phyloP scores from a whole-genome alignment of 257 asterid species.

The Petunia axillaris region DNA sequence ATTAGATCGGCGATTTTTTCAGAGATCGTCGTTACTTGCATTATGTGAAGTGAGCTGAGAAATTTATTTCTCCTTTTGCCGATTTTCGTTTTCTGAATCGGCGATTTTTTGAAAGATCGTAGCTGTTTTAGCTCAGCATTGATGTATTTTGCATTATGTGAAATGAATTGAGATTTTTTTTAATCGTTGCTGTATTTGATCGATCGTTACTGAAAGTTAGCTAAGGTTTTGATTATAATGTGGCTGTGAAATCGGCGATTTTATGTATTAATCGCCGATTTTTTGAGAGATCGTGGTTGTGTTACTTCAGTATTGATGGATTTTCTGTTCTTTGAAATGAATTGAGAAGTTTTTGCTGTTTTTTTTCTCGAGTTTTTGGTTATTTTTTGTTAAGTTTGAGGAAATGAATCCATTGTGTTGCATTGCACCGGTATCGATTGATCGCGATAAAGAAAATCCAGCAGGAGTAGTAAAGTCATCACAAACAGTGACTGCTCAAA shows the following conservation, averaged over 20 bases:
- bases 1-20: slow-evolving; percentile 26
- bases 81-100: background rate
- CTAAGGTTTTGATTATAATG: background rate
- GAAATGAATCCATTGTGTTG: slow-evolving; percentile 98
- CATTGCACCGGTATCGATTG: slow-evolving; percentile 98
- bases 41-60: slow-evolving; percentile 19
- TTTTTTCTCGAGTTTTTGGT: background rate
- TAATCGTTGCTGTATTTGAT: no score
- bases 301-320: slow-evolving; percentile 29
- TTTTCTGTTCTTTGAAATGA: slow-evolving; percentile 1
- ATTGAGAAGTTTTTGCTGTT: background rate
- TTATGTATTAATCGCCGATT: background rate
- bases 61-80: background rate
- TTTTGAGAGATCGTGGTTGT: slow-evolving; percentile 27
- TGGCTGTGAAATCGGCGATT: background rate
- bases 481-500: slow-evolving; percentile 45
- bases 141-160: background rate
- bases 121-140: slow-evolving; percentile 31
- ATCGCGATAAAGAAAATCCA: slow-evolving; percentile 68
- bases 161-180: slow-evolving; percentile 10
- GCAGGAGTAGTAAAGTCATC: slow-evolving; percentile 59
- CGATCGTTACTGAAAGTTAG: no score
- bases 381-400: background rate
- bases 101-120: slow-evolving; percentile 24
- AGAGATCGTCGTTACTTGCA: slow-evolving; percentile 41